Percentiles rank a stretch among this genome's conserved stretches.
These are phyloP conservation scores for Beauveria sp. DNA, from an alignment of 2,329 filamentous ascomycete species.

Conservation along the genomic window DNA sequence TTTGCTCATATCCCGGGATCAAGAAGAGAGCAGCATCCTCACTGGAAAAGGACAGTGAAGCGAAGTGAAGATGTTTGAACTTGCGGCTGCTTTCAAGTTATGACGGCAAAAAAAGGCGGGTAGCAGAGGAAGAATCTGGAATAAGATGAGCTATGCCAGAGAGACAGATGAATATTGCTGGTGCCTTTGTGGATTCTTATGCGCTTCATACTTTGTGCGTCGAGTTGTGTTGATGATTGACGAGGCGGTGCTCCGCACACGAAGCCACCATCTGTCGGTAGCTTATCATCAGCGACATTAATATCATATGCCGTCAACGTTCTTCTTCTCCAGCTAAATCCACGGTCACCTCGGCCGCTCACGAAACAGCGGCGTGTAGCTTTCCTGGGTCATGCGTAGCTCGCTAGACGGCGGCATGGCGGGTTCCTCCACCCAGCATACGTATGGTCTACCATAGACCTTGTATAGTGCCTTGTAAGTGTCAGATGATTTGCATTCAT, in stretches of 20 bases:
- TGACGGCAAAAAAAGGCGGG: no score
- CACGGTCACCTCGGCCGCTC: rapidly evolving
- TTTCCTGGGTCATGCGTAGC: no score
- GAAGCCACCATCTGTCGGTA: background rate
- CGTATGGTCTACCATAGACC: no score
- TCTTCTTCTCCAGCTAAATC: rapidly evolving
- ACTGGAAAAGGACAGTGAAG: background rate
- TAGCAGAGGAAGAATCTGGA: no score
- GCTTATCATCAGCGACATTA: background rate
- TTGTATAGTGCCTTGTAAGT: no score
- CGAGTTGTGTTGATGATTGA: background rate
- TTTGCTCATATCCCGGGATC: background rate
- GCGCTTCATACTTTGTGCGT: no score
- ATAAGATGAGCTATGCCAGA: no score
- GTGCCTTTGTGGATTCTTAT: no score
- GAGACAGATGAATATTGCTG: no score
- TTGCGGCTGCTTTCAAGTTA: background rate
- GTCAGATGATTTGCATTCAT: background rate
- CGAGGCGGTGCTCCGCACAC: background rate
- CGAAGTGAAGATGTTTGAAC: background rate
- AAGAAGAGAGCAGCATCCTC: background rate
- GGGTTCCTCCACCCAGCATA: no score
- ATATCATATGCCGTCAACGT: background rate
- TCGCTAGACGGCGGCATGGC: no score
- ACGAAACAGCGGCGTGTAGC: background rate